phyloP scores from a whole-genome alignment of 2,329 filamentous ascomycete genomes.

The Elsinoe fawcettii region DNA sequence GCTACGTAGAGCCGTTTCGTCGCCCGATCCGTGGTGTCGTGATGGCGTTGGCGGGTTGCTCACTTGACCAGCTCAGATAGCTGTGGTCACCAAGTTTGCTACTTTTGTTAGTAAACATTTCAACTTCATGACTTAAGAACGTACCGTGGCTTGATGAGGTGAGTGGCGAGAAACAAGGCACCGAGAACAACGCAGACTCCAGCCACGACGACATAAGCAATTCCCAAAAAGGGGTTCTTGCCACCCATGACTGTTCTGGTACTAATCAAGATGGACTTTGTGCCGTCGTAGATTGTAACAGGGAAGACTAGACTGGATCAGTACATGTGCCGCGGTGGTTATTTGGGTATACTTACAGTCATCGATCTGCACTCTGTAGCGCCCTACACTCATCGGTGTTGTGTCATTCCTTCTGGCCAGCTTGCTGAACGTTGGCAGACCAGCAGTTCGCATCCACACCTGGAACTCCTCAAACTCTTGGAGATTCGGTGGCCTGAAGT shows the following conservation, averaged over 20 bases:
- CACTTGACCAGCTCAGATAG: slow-evolving; percentile 91
- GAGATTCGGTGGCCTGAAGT: slow-evolving; percentile 62
- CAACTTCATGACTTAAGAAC: slow-evolving; percentile 25
- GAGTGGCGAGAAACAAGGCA: slow-evolving; percentile 77
- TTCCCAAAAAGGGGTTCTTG: slow-evolving; percentile 90
- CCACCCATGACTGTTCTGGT: slow-evolving; percentile 90
- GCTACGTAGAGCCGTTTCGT: slow-evolving; percentile 18
- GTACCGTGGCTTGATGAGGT: slow-evolving; percentile 83
- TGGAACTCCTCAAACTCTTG: slow-evolving; percentile 77
- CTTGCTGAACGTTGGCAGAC: slow-evolving; percentile 90
- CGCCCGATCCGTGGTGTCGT: slow-evolving; percentile 37
- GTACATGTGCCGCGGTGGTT: slow-evolving; percentile 8
- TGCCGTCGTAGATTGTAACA: slow-evolving; percentile 70
- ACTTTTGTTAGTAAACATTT: slow-evolving; percentile 7
- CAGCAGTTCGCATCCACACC: slow-evolving; percentile 98
- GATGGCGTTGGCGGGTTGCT: slow-evolving; percentile 51
- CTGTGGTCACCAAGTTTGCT: slow-evolving; percentile 98
- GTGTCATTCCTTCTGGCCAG: slow-evolving; percentile 76
- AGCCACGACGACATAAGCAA: slow-evolving; percentile 89
- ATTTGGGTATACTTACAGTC: slow-evolving; percentile 55
- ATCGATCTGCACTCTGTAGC: slow-evolving; percentile 68
- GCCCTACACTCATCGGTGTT: slow-evolving; percentile 57
- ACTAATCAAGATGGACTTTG: slow-evolving; percentile 81
- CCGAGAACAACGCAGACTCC: slow-evolving; percentile 88
- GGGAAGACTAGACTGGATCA: slow-evolving; percentile 59